phyloP scores from a whole-genome alignment of 768 basidiomycete species.

The Boletus barrowsii region DNA sequence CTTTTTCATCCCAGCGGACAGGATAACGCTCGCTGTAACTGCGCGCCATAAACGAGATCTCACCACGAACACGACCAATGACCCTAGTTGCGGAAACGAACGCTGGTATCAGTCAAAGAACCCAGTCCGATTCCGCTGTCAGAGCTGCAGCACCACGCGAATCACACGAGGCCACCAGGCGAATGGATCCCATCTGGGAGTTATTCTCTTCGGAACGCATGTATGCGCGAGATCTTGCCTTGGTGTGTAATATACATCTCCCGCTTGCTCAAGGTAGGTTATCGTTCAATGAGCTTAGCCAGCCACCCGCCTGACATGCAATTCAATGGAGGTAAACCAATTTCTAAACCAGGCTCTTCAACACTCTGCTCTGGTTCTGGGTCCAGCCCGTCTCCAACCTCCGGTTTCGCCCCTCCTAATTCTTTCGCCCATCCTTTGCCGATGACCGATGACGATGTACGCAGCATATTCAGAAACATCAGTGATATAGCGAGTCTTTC shows the following conservation, averaged over 20 bases:
- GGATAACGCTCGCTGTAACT: not conserved
- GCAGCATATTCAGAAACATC: slow-evolving; percentile 71
- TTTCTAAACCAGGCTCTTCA: slow-evolving; percentile 10
- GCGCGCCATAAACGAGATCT: not conserved
- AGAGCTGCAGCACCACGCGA: slow-evolving; percentile 18
- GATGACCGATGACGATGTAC: slow-evolving; percentile 63
- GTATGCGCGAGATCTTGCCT: slow-evolving; percentile 70
- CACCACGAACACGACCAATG: not conserved
- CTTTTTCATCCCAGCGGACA: not conserved
- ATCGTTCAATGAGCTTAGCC: not conserved
- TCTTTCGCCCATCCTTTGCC: slow-evolving; percentile 39
- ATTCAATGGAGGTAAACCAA: slow-evolving; percentile 30
- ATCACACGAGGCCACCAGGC: slow-evolving; percentile 35
- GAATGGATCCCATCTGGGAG: slow-evolving; percentile 67
- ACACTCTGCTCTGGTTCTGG: slow-evolving; percentile 23
- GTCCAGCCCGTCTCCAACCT: slow-evolving; percentile 32
- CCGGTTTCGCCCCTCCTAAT: slow-evolving; percentile 34
- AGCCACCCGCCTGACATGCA: not conserved
- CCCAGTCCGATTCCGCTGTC: not conserved
- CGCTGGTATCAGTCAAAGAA: not conserved
- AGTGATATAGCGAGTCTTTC: slow-evolving; percentile 65
- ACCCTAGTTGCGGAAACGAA: not conserved
- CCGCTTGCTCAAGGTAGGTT: slow-evolving; percentile 66
- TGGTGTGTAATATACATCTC: slow-evolving; percentile 68
- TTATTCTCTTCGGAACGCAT: slow-evolving; percentile 70